Evolutionary conservation across 441 rosid species (phyloP).

Genomic region (Pelargonium citronellum): DNA sequence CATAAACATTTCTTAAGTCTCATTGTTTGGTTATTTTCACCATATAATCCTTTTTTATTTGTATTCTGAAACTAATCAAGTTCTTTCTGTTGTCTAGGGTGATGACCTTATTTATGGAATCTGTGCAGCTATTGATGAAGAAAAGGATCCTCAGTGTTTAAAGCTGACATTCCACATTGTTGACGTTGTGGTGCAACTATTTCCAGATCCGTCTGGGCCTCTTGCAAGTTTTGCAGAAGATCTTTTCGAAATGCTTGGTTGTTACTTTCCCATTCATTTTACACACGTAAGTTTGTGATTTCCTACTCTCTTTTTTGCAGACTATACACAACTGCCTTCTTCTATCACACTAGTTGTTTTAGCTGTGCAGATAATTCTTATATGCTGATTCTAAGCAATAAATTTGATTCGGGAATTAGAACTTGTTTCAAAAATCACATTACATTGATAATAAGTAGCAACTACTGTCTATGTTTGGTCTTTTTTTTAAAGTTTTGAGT

Average conservation of each 20-base stretch:
- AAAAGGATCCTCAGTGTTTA: conserved; percentile 89
- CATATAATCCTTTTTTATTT: not conserved
- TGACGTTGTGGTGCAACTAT: conserved; percentile 51
- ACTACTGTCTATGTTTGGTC: no score
- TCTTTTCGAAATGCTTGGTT: conserved; percentile 55
- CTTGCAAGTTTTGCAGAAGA: conserved; percentile 49
- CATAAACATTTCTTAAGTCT: conserved; percentile 3
- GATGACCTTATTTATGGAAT: conserved; percentile 49
- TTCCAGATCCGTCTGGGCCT: conserved; percentile 65
- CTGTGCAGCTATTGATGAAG: conserved; percentile 77
- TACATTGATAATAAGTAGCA: no score
- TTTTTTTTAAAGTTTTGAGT: no score
- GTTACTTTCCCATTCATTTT: conserved; percentile 86
- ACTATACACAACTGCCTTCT: no score
- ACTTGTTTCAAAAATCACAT: no score
- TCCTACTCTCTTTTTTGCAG: no score
- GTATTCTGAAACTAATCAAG: conserved; percentile 17
- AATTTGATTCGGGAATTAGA: no score
- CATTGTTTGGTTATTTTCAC: conserved; percentile 8
- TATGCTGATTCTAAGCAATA: no score
- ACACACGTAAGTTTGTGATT: conserved; percentile 64
- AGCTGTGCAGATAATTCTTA: no score
- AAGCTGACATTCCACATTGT: conserved; percentile 68
- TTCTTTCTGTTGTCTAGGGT: conserved; percentile 41
- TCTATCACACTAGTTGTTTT: no score